Conservation (phyloP, 495 filamentous ascomycete genomes). For the Thozetella sp. region DNA sequence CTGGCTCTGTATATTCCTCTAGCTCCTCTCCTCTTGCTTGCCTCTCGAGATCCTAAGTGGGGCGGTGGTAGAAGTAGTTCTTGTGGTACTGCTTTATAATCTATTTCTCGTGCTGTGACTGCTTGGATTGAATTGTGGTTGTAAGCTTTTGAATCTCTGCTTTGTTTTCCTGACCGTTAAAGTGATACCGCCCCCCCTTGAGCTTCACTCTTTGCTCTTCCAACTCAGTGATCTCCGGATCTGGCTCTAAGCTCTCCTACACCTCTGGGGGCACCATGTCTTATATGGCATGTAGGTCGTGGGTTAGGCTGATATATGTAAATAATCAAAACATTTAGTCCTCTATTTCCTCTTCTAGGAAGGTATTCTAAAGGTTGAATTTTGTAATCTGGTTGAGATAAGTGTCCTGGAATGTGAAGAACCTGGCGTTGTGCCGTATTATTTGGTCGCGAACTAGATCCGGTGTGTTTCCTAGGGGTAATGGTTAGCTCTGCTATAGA, state of each 20-base stretch:
- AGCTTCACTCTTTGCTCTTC: slow-evolving; percentile 15
- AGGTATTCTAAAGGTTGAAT: slow-evolving; percentile 17
- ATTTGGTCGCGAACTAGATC: slow-evolving; percentile 8
- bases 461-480: slow-evolving; percentile 3
- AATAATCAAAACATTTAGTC: slow-evolving; percentile 13
- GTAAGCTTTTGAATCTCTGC: slow-evolving; percentile 6
- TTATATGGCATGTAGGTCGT: slow-evolving; percentile 17
- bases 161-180: slow-evolving; percentile 8
- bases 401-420: slow-evolving; percentile 7
- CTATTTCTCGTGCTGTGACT: slow-evolving; percentile 7
- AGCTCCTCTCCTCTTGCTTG: slow-evolving; percentile 8
- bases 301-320: slow-evolving; percentile 22
- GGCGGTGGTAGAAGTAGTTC: slow-evolving; percentile 20
- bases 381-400: slow-evolving; percentile 17
- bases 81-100: slow-evolving; percentile 14
- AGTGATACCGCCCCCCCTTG: slow-evolving; percentile 15
- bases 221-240: slow-evolving; percentile 19
- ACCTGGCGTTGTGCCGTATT: slow-evolving; percentile 6
- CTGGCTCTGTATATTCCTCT: slow-evolving; percentile 5
- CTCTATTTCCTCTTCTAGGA: slow-evolving; percentile 12
- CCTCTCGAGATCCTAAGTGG: slow-evolving; percentile 24
- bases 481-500: background rate
- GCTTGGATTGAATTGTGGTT: slow-evolving; percentile 5
- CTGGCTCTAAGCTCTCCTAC: slow-evolving; percentile 9
- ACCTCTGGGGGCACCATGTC: slow-evolving; percentile 21